Conservation (phyloP, 768 basidiomycete species). For the Rhodosporidiobolus sp. region DNA sequence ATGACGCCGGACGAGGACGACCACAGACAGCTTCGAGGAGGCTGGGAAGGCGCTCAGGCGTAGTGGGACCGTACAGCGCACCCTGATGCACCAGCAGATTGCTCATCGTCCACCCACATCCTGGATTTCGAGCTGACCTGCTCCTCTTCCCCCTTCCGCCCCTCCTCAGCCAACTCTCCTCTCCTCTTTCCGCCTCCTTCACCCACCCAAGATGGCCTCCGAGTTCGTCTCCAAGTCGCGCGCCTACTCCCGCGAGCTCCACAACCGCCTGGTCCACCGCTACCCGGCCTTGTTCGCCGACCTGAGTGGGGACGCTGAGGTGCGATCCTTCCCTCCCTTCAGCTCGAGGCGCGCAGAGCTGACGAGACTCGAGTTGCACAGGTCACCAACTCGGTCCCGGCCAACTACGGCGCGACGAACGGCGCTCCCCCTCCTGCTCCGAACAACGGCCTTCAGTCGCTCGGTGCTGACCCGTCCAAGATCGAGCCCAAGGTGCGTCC, state of each 20-base stretch:
- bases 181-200: neutral
- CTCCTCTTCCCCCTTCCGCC: too few relatives aligned
- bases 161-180: neutral
- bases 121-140: neutral
- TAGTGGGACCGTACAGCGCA: too few relatives aligned
- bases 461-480: conserved; percentile 33
- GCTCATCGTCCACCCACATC: neutral
- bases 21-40: too few relatives aligned
- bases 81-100: too few relatives aligned
- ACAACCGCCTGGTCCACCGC: conserved; percentile 27
- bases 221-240: conserved; percentile 1
- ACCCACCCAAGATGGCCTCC: neutral
- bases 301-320: conserved; percentile 2
- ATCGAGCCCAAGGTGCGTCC: conserved; percentile 40
- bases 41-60: too few relatives aligned
- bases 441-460: conserved; percentile 26
- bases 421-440: conserved; percentile 8
- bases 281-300: conserved; percentile 32
- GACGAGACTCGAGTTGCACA: neutral
- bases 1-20: too few relatives aligned
- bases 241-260: conserved; percentile 22
- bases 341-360: too few relatives aligned
- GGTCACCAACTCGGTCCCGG: conserved; percentile 1
- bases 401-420: conserved; percentile 26
- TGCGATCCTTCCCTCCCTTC: neutral